Evolutionary conservation across 2,329 filamentous ascomycete species (phyloP).

Genomic region (Metarhizium robertsii): DNA sequence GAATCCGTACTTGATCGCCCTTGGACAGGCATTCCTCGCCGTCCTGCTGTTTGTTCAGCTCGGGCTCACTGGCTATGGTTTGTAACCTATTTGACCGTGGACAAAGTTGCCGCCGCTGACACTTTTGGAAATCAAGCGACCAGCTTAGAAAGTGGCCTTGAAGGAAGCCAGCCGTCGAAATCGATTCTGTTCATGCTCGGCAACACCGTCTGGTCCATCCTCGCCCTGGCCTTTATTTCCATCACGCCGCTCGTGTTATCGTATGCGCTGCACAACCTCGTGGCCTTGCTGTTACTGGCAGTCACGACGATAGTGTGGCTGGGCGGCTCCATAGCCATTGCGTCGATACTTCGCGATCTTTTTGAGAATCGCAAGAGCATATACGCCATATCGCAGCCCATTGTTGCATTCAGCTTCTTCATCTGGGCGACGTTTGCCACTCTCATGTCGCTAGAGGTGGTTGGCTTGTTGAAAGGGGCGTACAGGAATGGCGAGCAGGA

Average conservation of each 20-base stretch:
- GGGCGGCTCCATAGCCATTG: constrained; percentile 4
- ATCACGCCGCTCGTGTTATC: constrained; percentile 2
- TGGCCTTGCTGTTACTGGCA: neutral
- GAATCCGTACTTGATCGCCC: neutral
- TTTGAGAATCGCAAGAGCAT: neutral
- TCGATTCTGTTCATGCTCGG: constrained; percentile 3
- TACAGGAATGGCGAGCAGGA: neutral
- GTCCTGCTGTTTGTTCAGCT: constrained; percentile 2
- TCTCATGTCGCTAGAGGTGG: constrained; percentile 3
- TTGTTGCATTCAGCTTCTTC: constrained; percentile 4
- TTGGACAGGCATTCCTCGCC: neutral
- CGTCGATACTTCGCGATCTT: neutral
- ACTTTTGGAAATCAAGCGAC: neutral
- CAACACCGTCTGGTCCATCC: constrained; percentile 5
- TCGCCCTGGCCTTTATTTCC: constrained; percentile 3
- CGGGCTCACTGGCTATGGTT: constrained; percentile 4
- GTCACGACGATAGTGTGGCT: constrained; percentile 1
- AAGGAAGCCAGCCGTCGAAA: neutral
- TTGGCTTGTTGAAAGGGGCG: constrained; percentile 2
- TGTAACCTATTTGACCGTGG: neutral
- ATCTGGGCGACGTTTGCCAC: constrained; percentile 2
- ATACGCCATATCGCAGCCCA: neutral
- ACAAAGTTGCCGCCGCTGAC: neutral
- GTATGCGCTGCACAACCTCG: constrained; percentile 2
- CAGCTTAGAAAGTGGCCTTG: neutral